Base-by-base conservation (phyloP, 2,329 filamentous ascomycete species). In the Sclerotinia spermophila region DNA sequence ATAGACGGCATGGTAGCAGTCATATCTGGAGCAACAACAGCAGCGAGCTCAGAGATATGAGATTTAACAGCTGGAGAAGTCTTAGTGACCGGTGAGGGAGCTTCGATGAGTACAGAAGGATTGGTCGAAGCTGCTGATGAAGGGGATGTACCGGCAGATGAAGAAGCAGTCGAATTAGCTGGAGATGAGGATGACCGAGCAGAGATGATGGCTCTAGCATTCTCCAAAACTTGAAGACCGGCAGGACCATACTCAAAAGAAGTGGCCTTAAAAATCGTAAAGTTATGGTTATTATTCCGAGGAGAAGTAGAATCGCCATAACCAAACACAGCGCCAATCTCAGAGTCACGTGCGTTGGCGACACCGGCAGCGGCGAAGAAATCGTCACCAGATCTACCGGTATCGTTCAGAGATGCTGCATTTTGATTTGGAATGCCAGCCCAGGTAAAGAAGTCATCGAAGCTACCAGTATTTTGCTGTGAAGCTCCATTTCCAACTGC, bases 81-180 rank as follows among this genome's bases (percentile, higher is more conserved):
- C 17, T 27, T 30, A 19, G 10, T 7, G 3, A 2, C 8, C 19
- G 40, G 6, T 24, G 17, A 1, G 2, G 13, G n/a, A 48, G 30
- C 6, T 38, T n/a, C 7, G 24, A 4, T n/a, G 15, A 42, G n/a
- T n/a, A n/a, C 7, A 5, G 6, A 8, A 27, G 15, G 38, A n/a
- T 3, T 0, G 6, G 8, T 24, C 21, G 5, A 0, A 1, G 5
- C 11, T 8, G 5, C 2, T 13, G 5, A 17, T 38, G 21, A 7
- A 58, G 21, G 13, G 3, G 11, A n/a, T 17, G 1, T 13, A 38
- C 2, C 27, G 24, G 2, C 11, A 8, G 2, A 42, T 7, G 27
- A 33, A 62, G 42, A 30, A 61, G 40, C 27, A 42, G 27, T 44
- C 6, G 21, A 48, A 21, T 19, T 2, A 40, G 45, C 8, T 13